These are phyloP conservation scores for Monilinia fructicola DNA, from an alignment of 2,329 filamentous ascomycete genomes.

Conservation along the genomic window DNA sequence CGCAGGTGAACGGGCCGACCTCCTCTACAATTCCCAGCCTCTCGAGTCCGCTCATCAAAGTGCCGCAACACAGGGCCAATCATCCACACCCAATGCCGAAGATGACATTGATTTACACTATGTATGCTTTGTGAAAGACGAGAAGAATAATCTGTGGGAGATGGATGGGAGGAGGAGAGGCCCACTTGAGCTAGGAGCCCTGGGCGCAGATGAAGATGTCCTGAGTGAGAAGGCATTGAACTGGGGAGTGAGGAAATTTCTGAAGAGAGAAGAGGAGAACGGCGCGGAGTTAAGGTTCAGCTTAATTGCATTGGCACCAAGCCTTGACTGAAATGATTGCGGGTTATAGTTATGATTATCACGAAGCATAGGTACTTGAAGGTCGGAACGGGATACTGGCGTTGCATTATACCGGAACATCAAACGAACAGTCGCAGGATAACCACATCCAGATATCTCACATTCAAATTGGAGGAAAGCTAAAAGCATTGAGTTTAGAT, in stretches of 20 bases:
- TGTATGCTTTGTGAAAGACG: slow-evolving; percentile 85
- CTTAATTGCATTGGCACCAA: slow-evolving; percentile 36
- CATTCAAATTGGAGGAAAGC: no score
- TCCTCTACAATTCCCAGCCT: slow-evolving; percentile 75
- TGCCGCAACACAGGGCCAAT: slow-evolving; percentile 78
- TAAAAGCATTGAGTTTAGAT: neutral
- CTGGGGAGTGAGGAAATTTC: slow-evolving; percentile 55
- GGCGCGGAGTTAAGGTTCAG: slow-evolving; percentile 39
- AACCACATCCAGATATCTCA: neutral
- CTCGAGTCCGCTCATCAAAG: slow-evolving; percentile 78
- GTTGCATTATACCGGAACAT: slow-evolving; percentile 1
- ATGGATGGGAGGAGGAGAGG: slow-evolving; percentile 70
- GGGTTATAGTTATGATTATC: slow-evolving; percentile 21
- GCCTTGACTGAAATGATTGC: slow-evolving; percentile 26
- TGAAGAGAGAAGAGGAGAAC: slow-evolving; percentile 35
- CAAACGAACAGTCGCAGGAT: neutral
- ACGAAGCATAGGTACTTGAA: neutral
- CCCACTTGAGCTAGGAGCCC: slow-evolving; percentile 45
- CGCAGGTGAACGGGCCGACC: slow-evolving; percentile 64
- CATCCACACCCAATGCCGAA: slow-evolving; percentile 71
- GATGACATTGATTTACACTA: slow-evolving; percentile 89
- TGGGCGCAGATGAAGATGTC: slow-evolving; percentile 66
- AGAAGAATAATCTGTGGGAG: slow-evolving; percentile 65
- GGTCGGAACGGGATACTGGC: neutral
- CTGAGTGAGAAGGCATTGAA: slow-evolving; percentile 73